Base-by-base conservation (phyloP, 371 early-diverging fungal species). In the Dichotomocladium elegans region DNA sequence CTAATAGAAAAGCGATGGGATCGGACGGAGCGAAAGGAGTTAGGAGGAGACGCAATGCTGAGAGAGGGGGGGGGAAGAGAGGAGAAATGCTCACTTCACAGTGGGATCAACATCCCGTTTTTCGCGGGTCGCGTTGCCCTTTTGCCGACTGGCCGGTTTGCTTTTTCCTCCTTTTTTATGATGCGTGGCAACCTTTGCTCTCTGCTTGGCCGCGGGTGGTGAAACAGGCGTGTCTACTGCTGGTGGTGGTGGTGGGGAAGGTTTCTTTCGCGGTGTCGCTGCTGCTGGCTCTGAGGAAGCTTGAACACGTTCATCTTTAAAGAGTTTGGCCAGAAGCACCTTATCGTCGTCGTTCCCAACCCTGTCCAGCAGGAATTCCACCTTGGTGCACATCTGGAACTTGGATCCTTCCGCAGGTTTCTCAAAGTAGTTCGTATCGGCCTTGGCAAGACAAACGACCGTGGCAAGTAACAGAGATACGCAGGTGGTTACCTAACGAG, bases 381-480 rank as follows among this genome's bases (percentile, higher is more conserved):
- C 37, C n/a, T 24, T 22, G 17, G 35, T n/a, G 4, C 63, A 56
- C 14, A 25, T 34, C 0, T 10, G 24, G 17, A 31, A 63, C 9
- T 35, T 19, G 1, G 53, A 27, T 22, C 47, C 42, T 10, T 48
- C 33, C 1, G 19, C 40, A 4, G 63, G 63, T 45, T 33, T 34
- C 9, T 45, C 30, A 42, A 63, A 63, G 26, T 58, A 63, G 6
- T 54, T 58, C 2, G 42, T 57, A 15, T 53, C 58, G n/a, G 58
- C 58, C 15, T 26, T 9, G n/a, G n/a, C n/a, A n/a, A n/a, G n/a
- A n/a, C n/a, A n/a, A n/a, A n/a, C n/a, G n/a, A n/a, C n/a, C n/a
- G n/a, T n/a, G n/a, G n/a, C n/a, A n/a, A 24, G 47, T 37, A n/a
- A 29, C 17, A 12, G 15, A 22, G 15, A n/a, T 14, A 9, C 15